phyloP scores from a whole-genome alignment of 2,329 filamentous ascomycete species.

The Huntiella bhutanensis region DNA sequence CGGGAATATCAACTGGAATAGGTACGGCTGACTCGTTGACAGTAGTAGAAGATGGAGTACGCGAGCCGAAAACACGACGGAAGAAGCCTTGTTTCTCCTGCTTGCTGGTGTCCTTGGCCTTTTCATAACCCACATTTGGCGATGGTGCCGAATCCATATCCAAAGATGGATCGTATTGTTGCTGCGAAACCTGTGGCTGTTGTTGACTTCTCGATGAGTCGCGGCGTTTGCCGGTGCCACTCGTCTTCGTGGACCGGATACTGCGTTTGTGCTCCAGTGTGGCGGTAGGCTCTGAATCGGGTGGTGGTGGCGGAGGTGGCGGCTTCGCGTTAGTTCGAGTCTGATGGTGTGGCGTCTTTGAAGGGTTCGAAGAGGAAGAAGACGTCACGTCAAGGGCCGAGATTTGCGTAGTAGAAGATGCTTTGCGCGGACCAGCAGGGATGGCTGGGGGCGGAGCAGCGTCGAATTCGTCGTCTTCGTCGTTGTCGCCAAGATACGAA shows the following conservation, averaged over 20 bases:
- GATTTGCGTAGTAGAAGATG: slow-evolving; percentile 15
- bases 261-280: slow-evolving; percentile 37
- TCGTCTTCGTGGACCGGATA: slow-evolving; percentile 35
- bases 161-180: slow-evolving; percentile 15
- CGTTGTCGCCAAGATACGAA: slow-evolving; percentile 27
- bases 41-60: slow-evolving; percentile 28
- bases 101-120: slow-evolving; percentile 32
- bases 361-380: slow-evolving; percentile 13
- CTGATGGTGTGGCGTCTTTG: background rate
- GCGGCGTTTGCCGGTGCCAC: slow-evolving; percentile 5
- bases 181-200: slow-evolving; percentile 15
- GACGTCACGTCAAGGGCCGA: slow-evolving; percentile 19
- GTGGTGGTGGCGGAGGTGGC: slow-evolving; percentile 20
- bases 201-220: slow-evolving; percentile 5
- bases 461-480: slow-evolving; percentile 35
- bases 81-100: slow-evolving; percentile 79
- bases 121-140: slow-evolving; percentile 39
- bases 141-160: slow-evolving; percentile 37
- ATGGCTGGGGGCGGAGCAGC: slow-evolving; percentile 75
- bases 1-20: slow-evolving; percentile 17
- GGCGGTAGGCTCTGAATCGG: slow-evolving; percentile 39
- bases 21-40: slow-evolving; percentile 11
- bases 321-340: slow-evolving; percentile 12
- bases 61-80: slow-evolving; percentile 68
- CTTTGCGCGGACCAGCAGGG: slow-evolving; percentile 53